A percentile compares a stretch with the other conserved stretches of the same genome.
These are phyloP conservation scores for Hypoxylon lenormandii DNA, from an alignment of 495 filamentous ascomycete species.

Conservation along the genomic window DNA sequence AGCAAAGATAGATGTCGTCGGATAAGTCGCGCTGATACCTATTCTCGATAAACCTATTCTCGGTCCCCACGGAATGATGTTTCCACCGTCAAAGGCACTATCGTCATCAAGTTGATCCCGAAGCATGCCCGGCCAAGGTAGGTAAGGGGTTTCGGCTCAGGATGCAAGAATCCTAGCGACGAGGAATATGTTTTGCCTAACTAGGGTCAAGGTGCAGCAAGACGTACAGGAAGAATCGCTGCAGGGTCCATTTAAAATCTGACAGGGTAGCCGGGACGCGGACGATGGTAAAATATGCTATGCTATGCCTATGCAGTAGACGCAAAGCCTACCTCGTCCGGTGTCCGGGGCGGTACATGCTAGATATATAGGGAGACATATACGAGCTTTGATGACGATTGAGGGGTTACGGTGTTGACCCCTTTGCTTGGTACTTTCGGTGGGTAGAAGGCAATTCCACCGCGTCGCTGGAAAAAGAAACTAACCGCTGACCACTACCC, in stretches of 20 bases:
- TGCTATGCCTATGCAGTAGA: slow-evolving; percentile 1
- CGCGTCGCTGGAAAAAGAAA: slow-evolving; percentile 11
- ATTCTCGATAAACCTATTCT: too few species aligned
- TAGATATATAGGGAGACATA: slow-evolving; percentile 10
- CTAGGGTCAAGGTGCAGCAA: not conserved
- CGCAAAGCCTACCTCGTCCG: slow-evolving; percentile 47
- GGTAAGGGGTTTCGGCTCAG: not conserved
- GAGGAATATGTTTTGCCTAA: not conserved
- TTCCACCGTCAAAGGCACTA: slow-evolving; percentile 51
- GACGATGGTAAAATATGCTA: slow-evolving; percentile 4
- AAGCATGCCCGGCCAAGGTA: slow-evolving; percentile 7
- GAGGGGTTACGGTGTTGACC: too few species aligned
- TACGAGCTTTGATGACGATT: too few species aligned
- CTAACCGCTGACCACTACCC: slow-evolving; percentile 30
- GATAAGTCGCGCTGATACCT: not conserved
- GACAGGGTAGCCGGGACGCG: not conserved
- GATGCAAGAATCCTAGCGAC: not conserved
- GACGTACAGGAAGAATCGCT: slow-evolving; percentile 1
- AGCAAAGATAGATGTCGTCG: not conserved
- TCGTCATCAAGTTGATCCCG: slow-evolving; percentile 56
- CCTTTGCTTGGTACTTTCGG: too few species aligned
- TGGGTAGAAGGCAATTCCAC: too few species aligned
- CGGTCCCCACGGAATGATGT: slow-evolving; percentile 37
- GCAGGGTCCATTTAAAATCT: slow-evolving; percentile 1
- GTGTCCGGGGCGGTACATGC: slow-evolving; percentile 1